Evolutionary conservation across 2,329 filamentous ascomycete genomes (phyloP), one percentile per base, ranked within the genome.

Genomic region (Zasmidium angulare): DNA sequence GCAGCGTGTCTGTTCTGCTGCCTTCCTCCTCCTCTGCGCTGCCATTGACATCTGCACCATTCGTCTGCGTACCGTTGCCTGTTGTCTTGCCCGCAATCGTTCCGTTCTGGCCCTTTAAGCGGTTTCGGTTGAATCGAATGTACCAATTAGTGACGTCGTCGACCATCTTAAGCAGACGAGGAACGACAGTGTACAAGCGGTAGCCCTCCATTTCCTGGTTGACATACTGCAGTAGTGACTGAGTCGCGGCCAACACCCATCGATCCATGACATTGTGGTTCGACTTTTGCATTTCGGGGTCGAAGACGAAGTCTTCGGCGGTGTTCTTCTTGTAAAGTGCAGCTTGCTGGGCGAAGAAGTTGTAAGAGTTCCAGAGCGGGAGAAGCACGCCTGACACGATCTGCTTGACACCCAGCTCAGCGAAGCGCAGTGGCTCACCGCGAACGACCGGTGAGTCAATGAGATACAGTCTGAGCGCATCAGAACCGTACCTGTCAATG

Each of bases 131-230:
- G 81, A 96, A 96, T 62, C 92, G 86, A 74, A 97, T 97, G 77
- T 97, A 97, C 93, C 93, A 97, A 77, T 98, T 98, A n/a, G 93
- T 97, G 2, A 90, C 92, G 77, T 96, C 92, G 71, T 97, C 93
- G 65, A 97, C 96, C 70, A 96, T 72, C 61, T 73, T 73, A 36
- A 76, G 65, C 61, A 98, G 79, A 63, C 90, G 84, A 7, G 93
- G 93, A 48, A 96, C 92, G 48, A 98, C 93, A 1, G 93, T 98
- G 76, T 97, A 98, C 29, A 80, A 69, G 59, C 69, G 75, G 82
- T 84, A 82, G 81, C 86, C 87, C 54, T 83, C 82, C 93, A 98
- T 98, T 77, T 98, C 93, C 68, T 90, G 82, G 72, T 98, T 93
- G 55, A 97, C 91, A 72, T 95, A 97, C 70, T 92, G 87, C 59